Conservation (phyloP, 164 flowering plant genomes). For the Litsea cubeba region DNA sequence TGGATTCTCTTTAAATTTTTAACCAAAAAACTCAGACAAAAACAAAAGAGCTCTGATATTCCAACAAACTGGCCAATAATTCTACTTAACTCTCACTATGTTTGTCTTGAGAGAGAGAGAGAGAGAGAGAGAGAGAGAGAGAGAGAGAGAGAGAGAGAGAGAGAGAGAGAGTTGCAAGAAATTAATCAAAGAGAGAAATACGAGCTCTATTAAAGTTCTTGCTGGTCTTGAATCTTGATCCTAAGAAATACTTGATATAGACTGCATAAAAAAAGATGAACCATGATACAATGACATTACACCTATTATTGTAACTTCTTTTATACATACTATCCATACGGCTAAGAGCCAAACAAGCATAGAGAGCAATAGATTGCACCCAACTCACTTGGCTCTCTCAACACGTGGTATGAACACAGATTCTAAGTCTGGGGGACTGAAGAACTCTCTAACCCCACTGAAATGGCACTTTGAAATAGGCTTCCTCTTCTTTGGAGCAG, state of each 20-base stretch:
- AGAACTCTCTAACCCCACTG: constrained; percentile 55
- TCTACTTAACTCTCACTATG: not conserved
- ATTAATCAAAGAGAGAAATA: not conserved
- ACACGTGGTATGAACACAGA: constrained; percentile 50
- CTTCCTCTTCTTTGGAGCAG: constrained; percentile 72
- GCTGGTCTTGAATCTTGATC: not conserved
- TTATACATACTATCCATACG: constrained; percentile 15
- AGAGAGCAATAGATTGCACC: constrained; percentile 1
- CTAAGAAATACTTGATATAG: not conserved
- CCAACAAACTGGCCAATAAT: not conserved
- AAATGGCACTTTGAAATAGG: constrained; percentile 37
- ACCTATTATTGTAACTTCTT: constrained; percentile 9
- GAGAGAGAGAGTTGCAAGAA: not conserved
- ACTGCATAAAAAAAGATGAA: not conserved
- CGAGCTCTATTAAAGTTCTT: too few relatives aligned
- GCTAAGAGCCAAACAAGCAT: constrained; percentile 1
- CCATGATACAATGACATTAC: too few relatives aligned
- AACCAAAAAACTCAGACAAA: too few relatives aligned
- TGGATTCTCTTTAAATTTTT: too few relatives aligned
- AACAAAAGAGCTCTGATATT: not conserved
- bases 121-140: not conserved
- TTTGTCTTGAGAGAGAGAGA: not conserved
- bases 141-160: not conserved
- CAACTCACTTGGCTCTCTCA: constrained; percentile 39
- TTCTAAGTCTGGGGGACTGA: constrained; percentile 71